Percentiles rank a stretch among this genome's conserved stretches.
Conservation (phyloP, 2,329 filamentous ascomycete genomes). For the Verticillium nubilum region DNA sequence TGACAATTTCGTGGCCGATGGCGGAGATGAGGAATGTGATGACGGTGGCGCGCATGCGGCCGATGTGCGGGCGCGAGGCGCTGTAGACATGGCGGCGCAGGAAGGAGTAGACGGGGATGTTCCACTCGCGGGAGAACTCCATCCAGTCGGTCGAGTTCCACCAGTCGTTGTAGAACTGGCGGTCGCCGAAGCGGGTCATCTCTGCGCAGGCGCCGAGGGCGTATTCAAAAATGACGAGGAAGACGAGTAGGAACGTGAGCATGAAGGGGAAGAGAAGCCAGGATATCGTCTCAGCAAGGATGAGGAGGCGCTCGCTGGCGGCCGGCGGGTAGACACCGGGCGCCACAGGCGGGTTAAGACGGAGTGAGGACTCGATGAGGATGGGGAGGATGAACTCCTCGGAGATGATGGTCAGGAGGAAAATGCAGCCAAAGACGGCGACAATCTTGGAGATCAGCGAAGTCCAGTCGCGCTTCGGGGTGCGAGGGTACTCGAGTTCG, state of each 20-base stretch:
- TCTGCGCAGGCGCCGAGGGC: slow-evolving; percentile 91
- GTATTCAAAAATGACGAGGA: slow-evolving; percentile 98
- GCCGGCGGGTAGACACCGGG: slow-evolving; percentile 24
- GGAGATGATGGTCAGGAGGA: slow-evolving; percentile 82
- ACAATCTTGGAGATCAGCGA: slow-evolving; percentile 79
- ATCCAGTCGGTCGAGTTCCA: slow-evolving; percentile 84
- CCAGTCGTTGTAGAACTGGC: slow-evolving; percentile 83
- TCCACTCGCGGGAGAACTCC: slow-evolving; percentile 95
- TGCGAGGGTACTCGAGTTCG: slow-evolving; percentile 92
- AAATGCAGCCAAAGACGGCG: slow-evolving; percentile 94
- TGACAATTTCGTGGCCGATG: slow-evolving; percentile 87
- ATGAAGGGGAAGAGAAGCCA: slow-evolving; percentile 95
- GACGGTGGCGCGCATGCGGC: slow-evolving; percentile 70
- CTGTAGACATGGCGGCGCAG: slow-evolving; percentile 91
- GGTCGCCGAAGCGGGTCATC: slow-evolving; percentile 86
- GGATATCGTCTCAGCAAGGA: slow-evolving; percentile 84
- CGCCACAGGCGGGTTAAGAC: slow-evolving; percentile 38
- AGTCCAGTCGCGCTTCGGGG: slow-evolving; percentile 66
- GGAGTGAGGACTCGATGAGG: slow-evolving; percentile 61
- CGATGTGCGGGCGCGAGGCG: slow-evolving; percentile 71
- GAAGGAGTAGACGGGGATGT: slow-evolving; percentile 95
- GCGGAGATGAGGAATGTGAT: slow-evolving; percentile 91
- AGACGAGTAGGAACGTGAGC: slow-evolving; percentile 90
- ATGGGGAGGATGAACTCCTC: slow-evolving; percentile 96
- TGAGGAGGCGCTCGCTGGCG: slow-evolving; percentile 63